Conservation (phyloP, 345 rosid species). For the Pistacia atlantica region DNA sequence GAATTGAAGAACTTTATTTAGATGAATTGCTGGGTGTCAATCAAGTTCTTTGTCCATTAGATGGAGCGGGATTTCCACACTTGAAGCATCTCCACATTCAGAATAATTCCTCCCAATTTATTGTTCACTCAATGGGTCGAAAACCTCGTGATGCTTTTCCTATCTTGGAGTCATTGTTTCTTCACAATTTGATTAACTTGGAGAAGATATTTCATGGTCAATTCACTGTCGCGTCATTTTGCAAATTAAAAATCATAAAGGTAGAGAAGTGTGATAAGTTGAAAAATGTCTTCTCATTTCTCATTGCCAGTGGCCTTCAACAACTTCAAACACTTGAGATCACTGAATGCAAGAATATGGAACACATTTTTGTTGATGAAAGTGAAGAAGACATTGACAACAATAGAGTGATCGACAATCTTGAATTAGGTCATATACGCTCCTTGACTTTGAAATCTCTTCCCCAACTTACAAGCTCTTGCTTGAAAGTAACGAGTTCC, state of each 20-base stretch:
- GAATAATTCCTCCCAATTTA: not conserved
- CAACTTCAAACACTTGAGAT: slow-evolving; percentile 15
- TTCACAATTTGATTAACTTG: not conserved
- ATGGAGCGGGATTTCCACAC: slow-evolving; percentile 2
- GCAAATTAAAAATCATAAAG: slow-evolving; percentile 17
- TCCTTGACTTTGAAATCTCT: not conserved
- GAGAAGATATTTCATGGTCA: slow-evolving; percentile 3
- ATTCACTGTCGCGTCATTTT: slow-evolving; percentile 2
- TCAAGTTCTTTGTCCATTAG: not conserved
- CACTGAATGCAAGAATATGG: not conserved
- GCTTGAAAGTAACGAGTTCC: not conserved
- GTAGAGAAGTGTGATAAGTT: slow-evolving; percentile 22
- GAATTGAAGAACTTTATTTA: slow-evolving; percentile 7
- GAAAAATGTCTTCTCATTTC: slow-evolving; percentile 26
- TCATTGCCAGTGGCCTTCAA: slow-evolving; percentile 1
- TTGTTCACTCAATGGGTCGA: not conserved
- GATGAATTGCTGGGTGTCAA: not conserved
- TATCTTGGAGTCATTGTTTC: slow-evolving; percentile 3
- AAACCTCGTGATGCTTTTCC: not conserved
- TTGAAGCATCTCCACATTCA: slow-evolving; percentile 15
- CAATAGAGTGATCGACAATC: not conserved
- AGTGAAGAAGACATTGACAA: slow-evolving; percentile 5
- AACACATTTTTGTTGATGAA: too few relatives aligned
- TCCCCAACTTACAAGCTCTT: slow-evolving; percentile 5
- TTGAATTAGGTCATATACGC: not conserved